Percentiles rank a stretch among this genome's conserved stretches.
Conservation (phyloP, 1,284 basidiomycete species). For the Heimioporus retisporus region DNA sequence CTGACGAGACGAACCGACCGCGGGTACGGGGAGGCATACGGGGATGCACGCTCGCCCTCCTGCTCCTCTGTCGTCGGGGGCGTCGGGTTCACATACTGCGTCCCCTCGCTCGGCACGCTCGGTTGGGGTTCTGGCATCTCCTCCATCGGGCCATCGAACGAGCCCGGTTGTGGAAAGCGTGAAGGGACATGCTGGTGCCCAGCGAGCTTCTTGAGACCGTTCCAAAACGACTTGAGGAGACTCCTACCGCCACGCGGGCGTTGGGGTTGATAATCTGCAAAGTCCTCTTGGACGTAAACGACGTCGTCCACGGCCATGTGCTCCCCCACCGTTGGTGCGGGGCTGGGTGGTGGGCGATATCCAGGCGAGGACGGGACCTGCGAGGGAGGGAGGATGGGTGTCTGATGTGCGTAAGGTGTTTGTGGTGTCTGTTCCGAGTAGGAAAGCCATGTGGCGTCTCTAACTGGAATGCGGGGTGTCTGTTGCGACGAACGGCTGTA, state of each 20-base stretch:
- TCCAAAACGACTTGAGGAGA: constrained; percentile 33
- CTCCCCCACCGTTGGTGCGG: constrained; percentile 37
- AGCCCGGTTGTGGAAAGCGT: constrained; percentile 2
- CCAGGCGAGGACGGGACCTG: constrained; percentile 15
- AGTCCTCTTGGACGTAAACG: constrained; percentile 2
- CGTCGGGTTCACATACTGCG: constrained; percentile 22
- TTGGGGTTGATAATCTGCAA: constrained; percentile 18
- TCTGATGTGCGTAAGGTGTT: constrained; percentile 12
- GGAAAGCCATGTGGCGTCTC: constrained; percentile 37
- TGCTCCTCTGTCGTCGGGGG: constrained; percentile 23
- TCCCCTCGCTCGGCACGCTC: constrained; percentile 17
- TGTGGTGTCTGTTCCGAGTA: constrained; percentile 23
- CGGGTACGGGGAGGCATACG: constrained; percentile 30
- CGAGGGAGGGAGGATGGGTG: constrained; percentile 10
- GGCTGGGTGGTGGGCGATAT: constrained; percentile 29
- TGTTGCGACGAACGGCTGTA: constrained; percentile 32
- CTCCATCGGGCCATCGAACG: constrained; percentile 7
- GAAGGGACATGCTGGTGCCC: constrained; percentile 10
- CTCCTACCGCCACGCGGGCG: constrained; percentile 14
- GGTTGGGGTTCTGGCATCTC: constrained; percentile 16
- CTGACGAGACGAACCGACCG: constrained; percentile 4
- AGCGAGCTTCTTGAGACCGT: constrained; percentile 36
- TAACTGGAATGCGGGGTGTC: constrained; percentile 28
- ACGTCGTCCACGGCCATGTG: constrained; percentile 37
- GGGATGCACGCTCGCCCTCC: not conserved